These are phyloP conservation scores for Auxenochlorella protothecoides DNA, from an alignment of 139 green algal genomes.

Conservation along the genomic window DNA sequence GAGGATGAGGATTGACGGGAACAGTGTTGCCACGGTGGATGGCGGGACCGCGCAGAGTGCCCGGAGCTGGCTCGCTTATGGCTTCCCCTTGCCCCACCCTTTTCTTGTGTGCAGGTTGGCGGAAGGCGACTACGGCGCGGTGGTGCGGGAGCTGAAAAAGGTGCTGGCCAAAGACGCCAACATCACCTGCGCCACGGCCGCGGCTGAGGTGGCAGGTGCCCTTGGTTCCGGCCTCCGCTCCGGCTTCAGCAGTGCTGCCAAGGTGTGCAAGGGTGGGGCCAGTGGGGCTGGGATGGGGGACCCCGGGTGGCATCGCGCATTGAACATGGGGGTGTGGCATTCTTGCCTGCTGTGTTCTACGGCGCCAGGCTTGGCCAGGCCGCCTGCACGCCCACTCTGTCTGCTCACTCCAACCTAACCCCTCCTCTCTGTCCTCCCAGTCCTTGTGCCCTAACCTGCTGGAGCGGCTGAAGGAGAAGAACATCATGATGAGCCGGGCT, in stretches of 20 bases:
- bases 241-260: conserved; percentile 43
- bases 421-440: background rate
- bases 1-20: no score
- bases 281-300: background rate
- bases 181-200: conserved; percentile 61
- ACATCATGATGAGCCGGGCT: conserved; percentile 48
- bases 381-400: no score
- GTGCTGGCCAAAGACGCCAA: conserved; percentile 79
- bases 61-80: no score
- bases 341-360: no score
- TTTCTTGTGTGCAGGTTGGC: conserved; percentile 16
- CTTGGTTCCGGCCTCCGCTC: conserved; percentile 44
- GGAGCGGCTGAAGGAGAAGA: conserved; percentile 81
- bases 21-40: no score
- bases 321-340: background rate
- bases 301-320: background rate
- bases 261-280: conserved; percentile 1
- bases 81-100: no score
- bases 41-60: no score
- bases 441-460: conserved; percentile 41
- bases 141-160: conserved; percentile 64
- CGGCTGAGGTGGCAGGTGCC: conserved; percentile 13
- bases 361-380: no score
- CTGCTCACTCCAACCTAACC: no score
- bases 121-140: conserved; percentile 18